Evolutionary conservation across 2,329 filamentous ascomycete species (phyloP).

Genomic region (Scedosporium apiospermum): DNA sequence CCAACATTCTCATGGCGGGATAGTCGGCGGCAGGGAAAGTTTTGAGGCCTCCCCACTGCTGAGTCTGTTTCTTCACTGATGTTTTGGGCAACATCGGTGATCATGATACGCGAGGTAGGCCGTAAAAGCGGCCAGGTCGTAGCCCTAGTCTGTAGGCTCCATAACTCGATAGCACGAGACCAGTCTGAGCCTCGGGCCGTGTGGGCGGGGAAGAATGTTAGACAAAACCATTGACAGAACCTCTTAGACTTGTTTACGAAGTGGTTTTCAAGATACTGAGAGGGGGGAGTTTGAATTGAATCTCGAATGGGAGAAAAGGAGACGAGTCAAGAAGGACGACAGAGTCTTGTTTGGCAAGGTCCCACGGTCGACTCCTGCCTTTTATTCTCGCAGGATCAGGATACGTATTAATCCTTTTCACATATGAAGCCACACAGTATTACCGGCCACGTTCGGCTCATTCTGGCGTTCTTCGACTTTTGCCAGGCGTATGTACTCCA

Average conservation of each 20-base stretch:
- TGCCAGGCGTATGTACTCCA: background rate
- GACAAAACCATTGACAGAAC: background rate
- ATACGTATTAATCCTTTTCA: background rate
- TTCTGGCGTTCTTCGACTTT: background rate
- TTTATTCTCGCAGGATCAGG: background rate
- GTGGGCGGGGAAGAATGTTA: background rate
- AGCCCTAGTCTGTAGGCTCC: background rate
- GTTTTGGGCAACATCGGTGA: background rate
- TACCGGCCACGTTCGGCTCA: background rate
- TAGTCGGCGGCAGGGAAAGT: background rate
- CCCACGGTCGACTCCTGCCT: background rate
- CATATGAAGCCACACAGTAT: background rate
- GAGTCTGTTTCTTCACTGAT: background rate
- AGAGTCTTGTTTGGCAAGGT: no score
- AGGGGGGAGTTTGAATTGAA: background rate
- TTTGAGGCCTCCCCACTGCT: background rate
- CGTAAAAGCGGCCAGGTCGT: background rate
- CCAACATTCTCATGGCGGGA: background rate
- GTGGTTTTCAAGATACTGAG: background rate
- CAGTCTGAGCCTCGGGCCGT: background rate
- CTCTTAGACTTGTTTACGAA: background rate
- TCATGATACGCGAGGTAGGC: background rate
- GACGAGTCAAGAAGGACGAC: no score
- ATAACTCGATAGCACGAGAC: background rate
- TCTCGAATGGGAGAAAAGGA: background rate